phyloP scores from a whole-genome alignment of 1,284 basidiomycete species.

The Malassezia nana region DNA sequence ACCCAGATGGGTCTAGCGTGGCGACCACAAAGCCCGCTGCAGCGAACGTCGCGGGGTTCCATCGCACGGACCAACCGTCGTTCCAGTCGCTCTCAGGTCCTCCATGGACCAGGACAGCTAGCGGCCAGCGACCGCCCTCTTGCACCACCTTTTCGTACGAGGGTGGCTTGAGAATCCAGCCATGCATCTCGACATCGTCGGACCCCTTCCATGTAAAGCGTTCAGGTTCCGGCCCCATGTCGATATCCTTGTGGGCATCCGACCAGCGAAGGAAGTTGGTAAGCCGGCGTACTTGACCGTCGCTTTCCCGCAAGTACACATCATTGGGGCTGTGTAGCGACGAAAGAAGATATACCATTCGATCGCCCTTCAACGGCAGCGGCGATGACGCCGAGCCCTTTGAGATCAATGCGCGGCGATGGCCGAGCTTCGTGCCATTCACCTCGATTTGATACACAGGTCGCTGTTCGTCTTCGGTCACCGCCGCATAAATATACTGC shows the following conservation, averaged over 20 bases:
- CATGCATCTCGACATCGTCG: conserved; percentile 17
- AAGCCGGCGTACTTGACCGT: not conserved
- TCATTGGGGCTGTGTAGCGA: conserved; percentile 19
- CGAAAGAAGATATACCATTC: conserved; percentile 11
- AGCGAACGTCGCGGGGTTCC: conserved; percentile 34
- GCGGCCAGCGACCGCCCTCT: conserved; percentile 10
- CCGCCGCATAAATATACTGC: conserved; percentile 8
- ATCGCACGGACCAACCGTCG: conserved; percentile 31
- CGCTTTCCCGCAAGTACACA: conserved; percentile 7
- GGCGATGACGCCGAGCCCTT: conserved; percentile 7
- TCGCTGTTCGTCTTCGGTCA: conserved; percentile 20
- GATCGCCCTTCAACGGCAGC: conserved; percentile 9
- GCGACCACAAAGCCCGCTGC: conserved; percentile 29
- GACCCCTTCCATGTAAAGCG: conserved; percentile 21
- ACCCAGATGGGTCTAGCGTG: conserved; percentile 32
- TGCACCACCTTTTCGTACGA: conserved; percentile 13
- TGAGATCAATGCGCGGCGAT: conserved; percentile 7
- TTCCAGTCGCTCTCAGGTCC: conserved; percentile 37
- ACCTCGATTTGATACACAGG: conserved; percentile 15
- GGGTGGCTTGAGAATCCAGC: conserved; percentile 24
- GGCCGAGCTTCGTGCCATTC: not conserved
- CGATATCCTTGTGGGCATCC: conserved; percentile 13
- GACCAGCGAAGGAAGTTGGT: conserved; percentile 14
- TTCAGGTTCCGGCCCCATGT: conserved; percentile 23
- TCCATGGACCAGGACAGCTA: conserved; percentile 31